These are phyloP conservation scores for Microdochium paspali DNA, from an alignment of 2,329 filamentous ascomycete species.

Conservation along the genomic window DNA sequence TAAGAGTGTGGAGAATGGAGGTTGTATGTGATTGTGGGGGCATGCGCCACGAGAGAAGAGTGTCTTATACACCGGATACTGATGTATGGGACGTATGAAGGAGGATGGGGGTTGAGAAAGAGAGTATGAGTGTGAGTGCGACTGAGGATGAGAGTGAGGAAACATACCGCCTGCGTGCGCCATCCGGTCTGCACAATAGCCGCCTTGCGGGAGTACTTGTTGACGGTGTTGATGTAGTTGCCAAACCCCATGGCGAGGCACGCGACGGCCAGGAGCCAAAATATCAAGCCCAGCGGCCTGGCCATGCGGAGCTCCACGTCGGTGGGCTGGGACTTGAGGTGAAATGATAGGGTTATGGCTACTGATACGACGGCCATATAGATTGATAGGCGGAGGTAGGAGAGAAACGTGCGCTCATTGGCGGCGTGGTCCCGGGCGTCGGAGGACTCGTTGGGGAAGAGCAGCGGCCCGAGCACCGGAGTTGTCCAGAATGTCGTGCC, in stretches of 20 bases:
- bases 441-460: conserved; percentile 66
- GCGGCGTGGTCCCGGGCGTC: conserved; percentile 73
- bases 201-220: conserved; percentile 66
- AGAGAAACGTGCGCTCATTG: conserved; percentile 78
- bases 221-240: conserved; percentile 78
- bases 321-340: conserved; percentile 67
- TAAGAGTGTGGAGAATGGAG: too few species aligned
- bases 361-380: conserved; percentile 87
- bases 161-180: conserved; percentile 76
- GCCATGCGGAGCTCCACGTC: conserved; percentile 66
- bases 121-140: neutral
- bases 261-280: conserved; percentile 74
- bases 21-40: too few species aligned
- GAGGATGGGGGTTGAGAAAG: neutral
- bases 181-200: conserved; percentile 89
- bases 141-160: neutral
- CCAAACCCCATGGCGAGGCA: conserved; percentile 69
- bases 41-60: too few species aligned
- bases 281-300: conserved; percentile 74
- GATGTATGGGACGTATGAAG: neutral
- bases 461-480: conserved; percentile 56
- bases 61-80: too few species aligned
- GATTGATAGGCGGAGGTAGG: conserved; percentile 79
- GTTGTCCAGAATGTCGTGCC: conserved; percentile 43
- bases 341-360: conserved; percentile 88